These are phyloP conservation scores for Bacidia gigantensis DNA, from an alignment of 495 filamentous ascomycete genomes.

Conservation along the genomic window DNA sequence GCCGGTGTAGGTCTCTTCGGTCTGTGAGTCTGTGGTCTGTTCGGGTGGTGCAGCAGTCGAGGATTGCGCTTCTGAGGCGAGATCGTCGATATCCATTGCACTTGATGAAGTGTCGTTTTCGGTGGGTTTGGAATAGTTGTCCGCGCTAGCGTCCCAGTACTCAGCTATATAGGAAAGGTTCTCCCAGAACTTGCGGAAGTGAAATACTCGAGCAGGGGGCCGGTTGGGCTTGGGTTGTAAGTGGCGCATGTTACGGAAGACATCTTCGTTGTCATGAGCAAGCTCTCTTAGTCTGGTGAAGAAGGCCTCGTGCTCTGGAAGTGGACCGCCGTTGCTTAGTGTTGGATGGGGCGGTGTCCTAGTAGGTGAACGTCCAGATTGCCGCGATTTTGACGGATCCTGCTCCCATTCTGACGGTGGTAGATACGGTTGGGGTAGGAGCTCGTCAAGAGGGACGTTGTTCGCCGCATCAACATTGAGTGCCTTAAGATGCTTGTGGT, in stretches of 20 bases:
- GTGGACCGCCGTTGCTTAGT: conserved; percentile 38
- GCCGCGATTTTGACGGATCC: conserved; percentile 1
- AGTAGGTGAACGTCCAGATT: conserved; percentile 4
- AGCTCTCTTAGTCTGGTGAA: conserved; percentile 37
- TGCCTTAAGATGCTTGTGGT: conserved; percentile 32
- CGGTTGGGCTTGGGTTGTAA: conserved; percentile 29
- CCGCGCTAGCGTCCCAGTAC: conserved; percentile 50
- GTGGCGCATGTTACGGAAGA: conserved; percentile 38
- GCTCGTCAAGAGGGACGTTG: conserved; percentile 29
- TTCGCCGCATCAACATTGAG: conserved; percentile 38
- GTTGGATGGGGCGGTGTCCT: conserved; percentile 10
- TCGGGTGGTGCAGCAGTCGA: not conserved
- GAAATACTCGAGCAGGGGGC: conserved; percentile 33
- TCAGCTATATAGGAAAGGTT: conserved; percentile 43
- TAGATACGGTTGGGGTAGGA: conserved; percentile 33
- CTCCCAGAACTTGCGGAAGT: conserved; percentile 48
- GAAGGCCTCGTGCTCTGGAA: conserved; percentile 35
- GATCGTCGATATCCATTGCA: conserved; percentile 27
- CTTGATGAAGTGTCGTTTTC: conserved; percentile 5
- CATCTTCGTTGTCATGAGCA: conserved; percentile 40
- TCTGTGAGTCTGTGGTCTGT: not conserved
- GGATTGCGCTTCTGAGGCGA: conserved; percentile 1
- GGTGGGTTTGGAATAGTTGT: conserved; percentile 29
- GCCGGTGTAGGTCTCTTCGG: conserved; percentile 29
- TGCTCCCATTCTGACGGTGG: conserved; percentile 35